phyloP scores from a whole-genome alignment of 2,329 filamentous ascomycete species.

The Aspergillus terreus region DNA sequence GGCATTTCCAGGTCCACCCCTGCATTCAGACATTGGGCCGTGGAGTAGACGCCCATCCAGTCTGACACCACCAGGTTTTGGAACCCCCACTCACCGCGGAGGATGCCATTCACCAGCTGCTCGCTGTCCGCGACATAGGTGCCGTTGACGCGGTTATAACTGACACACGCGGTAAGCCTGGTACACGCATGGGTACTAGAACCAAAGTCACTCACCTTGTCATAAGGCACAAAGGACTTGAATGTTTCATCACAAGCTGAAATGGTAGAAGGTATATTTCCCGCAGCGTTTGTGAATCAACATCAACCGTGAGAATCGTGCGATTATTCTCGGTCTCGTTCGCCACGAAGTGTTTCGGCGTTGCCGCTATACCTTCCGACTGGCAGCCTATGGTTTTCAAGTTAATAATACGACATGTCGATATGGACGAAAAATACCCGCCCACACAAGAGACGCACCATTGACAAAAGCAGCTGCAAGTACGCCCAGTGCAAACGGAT shows the following conservation, averaged over 20 bases:
- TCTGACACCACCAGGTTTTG: conserved; percentile 11
- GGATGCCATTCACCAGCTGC: background rate
- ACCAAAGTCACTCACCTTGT: background rate
- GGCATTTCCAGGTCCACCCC: conserved; percentile 8
- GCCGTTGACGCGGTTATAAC: conserved; percentile 14
- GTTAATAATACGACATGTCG: too few relatives aligned
- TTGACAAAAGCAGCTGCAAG: conserved; percentile 34
- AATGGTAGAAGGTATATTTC: conserved; percentile 18
- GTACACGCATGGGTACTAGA: too few relatives aligned
- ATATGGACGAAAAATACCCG: too few relatives aligned
- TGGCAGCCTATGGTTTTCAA: conserved; percentile 15
- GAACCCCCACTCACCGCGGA: conserved; percentile 5
- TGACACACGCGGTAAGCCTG: too few relatives aligned
- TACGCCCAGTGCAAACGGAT: conserved; percentile 38
- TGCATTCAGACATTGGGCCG: background rate
- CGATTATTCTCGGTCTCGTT: conserved; percentile 54
- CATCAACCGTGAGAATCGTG: background rate
- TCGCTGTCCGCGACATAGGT: background rate
- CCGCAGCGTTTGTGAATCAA: conserved; percentile 9
- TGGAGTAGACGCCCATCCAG: conserved; percentile 7
- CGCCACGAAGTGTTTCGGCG: conserved; percentile 47
- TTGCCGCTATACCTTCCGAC: conserved; percentile 33
- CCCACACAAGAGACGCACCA: conserved; percentile 19
- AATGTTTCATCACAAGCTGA: conserved; percentile 6
- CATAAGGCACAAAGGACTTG: conserved; percentile 13